Conservation (phyloP, 2,329 filamentous ascomycete genomes). For the Arthrobotrys sinensis region DNA sequence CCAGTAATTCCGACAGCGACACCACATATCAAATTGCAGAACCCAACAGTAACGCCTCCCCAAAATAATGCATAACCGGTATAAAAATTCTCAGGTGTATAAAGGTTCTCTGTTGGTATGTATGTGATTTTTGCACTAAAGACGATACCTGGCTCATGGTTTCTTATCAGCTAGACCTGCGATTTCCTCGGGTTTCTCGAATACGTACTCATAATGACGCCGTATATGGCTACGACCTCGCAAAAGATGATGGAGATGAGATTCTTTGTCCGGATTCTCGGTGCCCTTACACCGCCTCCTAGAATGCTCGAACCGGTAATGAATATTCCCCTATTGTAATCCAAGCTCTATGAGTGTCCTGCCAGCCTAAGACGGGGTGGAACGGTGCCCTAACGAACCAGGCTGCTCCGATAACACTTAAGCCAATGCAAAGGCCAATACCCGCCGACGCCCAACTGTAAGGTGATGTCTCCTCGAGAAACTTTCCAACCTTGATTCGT, state of each 20-base stretch:
- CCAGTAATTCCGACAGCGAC: slow-evolving; percentile 98
- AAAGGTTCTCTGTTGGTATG: slow-evolving; percentile 77
- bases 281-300: slow-evolving; percentile 94
- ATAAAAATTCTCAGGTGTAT: slow-evolving; percentile 86
- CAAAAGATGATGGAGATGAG: slow-evolving; percentile 99
- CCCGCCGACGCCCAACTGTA: slow-evolving; percentile 93
- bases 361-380: no score
- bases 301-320: slow-evolving; percentile 98
- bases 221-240: slow-evolving; percentile 99
- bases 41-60: slow-evolving; percentile 92
- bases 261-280: slow-evolving; percentile 99
- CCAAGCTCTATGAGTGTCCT: slow-evolving; percentile 2
- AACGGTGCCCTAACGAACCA: slow-evolving; percentile 76
- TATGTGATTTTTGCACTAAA: slow-evolving; percentile 87
- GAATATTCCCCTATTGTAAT: slow-evolving; percentile 88
- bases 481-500: slow-evolving; percentile 81
- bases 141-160: slow-evolving; percentile 77
- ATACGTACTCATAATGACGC: slow-evolving; percentile 86
- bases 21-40: slow-evolving; percentile 96
- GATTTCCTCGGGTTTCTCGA: background rate
- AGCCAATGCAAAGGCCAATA: slow-evolving; percentile 92
- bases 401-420: slow-evolving; percentile 96
- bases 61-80: slow-evolving; percentile 97
- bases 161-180: background rate
- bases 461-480: slow-evolving; percentile 93